A percentile compares a stretch with the other conserved stretches of the same genome.
Evolutionary conservation across 441 rosid species (phyloP).

Genomic region (Mallotus japonicus): DNA sequence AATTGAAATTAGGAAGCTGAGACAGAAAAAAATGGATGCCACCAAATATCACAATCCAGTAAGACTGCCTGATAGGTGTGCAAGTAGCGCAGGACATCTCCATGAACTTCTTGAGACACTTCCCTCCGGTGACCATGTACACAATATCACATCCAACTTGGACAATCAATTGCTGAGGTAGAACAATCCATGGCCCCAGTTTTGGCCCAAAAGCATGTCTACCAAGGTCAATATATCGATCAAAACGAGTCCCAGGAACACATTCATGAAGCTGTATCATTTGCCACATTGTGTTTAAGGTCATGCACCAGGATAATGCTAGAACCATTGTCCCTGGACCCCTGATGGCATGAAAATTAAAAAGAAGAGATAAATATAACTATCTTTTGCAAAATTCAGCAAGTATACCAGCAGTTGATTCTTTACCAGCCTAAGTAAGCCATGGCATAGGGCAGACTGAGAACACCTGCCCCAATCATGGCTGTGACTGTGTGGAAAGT

Average conservation of each 20-base stretch:
- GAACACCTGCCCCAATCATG: slow-evolving; percentile 99
- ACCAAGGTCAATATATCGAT: slow-evolving; percentile 82
- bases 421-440: slow-evolving; percentile 92
- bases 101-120: slow-evolving; percentile 79
- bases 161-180: slow-evolving; percentile 90
- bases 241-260: slow-evolving; percentile 82
- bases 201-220: slow-evolving; percentile 76
- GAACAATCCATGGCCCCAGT: slow-evolving; percentile 84
- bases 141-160: slow-evolving; percentile 88
- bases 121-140: slow-evolving; percentile 96
- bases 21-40: slow-evolving; percentile 85
- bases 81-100: slow-evolving; percentile 73
- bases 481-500: slow-evolving; percentile 91
- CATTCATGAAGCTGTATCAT: slow-evolving; percentile 91
- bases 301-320: slow-evolving; percentile 70
- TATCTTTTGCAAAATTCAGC: no score
- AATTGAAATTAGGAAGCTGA: slow-evolving; percentile 89
- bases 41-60: slow-evolving; percentile 89
- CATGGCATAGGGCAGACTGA: slow-evolving; percentile 93
- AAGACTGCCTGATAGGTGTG: slow-evolving; percentile 67
- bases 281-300: slow-evolving; percentile 91
- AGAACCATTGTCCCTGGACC: slow-evolving; percentile 76
- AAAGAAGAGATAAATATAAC: neutral
- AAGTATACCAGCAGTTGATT: neutral
- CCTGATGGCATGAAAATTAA: slow-evolving; percentile 38